phyloP scores from a whole-genome alignment of 805 yeast species.

The Candida adriatica region DNA sequence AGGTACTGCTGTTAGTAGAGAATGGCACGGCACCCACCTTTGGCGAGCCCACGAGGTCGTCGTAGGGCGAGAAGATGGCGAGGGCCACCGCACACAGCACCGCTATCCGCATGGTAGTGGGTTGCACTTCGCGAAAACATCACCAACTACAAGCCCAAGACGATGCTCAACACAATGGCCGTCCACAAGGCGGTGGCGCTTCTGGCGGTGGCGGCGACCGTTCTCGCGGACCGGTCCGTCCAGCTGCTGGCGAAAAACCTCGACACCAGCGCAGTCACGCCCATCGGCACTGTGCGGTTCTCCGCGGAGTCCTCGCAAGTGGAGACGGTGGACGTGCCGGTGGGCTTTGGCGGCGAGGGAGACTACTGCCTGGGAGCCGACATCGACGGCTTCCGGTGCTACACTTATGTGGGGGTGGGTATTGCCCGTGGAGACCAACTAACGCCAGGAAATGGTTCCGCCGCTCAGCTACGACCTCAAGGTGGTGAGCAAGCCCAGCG shows the following conservation, averaged over 20 bases:
- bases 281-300: conserved; percentile 8
- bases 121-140: too few species aligned
- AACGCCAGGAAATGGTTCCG: background rate
- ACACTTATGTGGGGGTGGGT: conserved; percentile 13
- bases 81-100: too few species aligned
- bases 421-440: background rate
- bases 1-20: conserved; percentile 8
- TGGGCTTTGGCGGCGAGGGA: conserved; percentile 4
- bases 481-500: conserved; percentile 14
- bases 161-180: too few species aligned
- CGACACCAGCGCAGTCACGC: conserved; percentile 1
- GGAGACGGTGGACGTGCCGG: conserved; percentile 3
- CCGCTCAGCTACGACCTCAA: conserved; percentile 9
- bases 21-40: conserved; percentile 12
- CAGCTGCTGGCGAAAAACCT: conserved; percentile 8
- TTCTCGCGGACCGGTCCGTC: conserved; percentile 1
- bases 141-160: too few species aligned
- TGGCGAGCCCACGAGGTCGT: conserved; percentile 17
- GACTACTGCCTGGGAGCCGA: conserved; percentile 21
- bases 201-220: background rate
- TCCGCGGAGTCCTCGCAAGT: conserved; percentile 1
- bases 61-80: conserved; percentile 15
- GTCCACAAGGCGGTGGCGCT: background rate
- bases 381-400: conserved; percentile 14
- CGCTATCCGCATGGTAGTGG: too few species aligned